Percentiles rank a stretch among this genome's conserved stretches.
These are phyloP conservation scores for Moricandia arvensis DNA, from an alignment of 345 rosid species.

Conservation along the genomic window DNA sequence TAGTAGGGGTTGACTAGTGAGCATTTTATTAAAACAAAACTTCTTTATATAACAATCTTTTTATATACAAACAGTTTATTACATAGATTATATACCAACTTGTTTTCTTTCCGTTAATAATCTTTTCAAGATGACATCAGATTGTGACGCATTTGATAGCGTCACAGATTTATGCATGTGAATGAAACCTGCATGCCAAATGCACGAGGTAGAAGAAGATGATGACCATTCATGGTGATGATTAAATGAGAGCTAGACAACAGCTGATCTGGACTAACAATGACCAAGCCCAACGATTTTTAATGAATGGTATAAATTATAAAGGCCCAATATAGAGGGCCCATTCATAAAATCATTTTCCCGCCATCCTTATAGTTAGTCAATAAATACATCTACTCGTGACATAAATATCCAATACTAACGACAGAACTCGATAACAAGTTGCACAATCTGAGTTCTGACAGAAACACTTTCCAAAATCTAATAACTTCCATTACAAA, in stretches of 20 bases:
- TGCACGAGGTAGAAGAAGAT: too few species aligned
- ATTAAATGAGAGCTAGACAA: too few species aligned
- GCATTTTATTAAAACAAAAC: not conserved
- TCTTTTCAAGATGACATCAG: not conserved
- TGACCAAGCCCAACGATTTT: not conserved
- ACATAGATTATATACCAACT: not conserved
- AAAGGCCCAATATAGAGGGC: not conserved
- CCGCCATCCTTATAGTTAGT: not conserved
- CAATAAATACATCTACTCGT: slow-evolving; percentile 10
- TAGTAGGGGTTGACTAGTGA: not conserved
- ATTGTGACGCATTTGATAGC: not conserved
- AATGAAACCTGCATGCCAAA: not conserved
- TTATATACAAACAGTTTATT: too few species aligned
- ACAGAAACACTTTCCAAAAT: slow-evolving; percentile 4
- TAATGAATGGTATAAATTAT: not conserved
- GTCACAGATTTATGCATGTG: not conserved
- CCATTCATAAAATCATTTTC: not conserved
- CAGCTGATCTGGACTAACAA: too few species aligned
- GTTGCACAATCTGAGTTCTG: slow-evolving; percentile 13
- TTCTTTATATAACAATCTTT: not conserved
- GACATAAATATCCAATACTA: slow-evolving; percentile 6
- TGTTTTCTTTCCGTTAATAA: not conserved
- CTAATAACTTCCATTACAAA: slow-evolving; percentile 15
- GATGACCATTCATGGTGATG: too few species aligned
- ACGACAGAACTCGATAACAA: slow-evolving; percentile 21